Evolutionary conservation across 73 alveolate species (phyloP).

Genomic region (Paramecium caudatum): DNA sequence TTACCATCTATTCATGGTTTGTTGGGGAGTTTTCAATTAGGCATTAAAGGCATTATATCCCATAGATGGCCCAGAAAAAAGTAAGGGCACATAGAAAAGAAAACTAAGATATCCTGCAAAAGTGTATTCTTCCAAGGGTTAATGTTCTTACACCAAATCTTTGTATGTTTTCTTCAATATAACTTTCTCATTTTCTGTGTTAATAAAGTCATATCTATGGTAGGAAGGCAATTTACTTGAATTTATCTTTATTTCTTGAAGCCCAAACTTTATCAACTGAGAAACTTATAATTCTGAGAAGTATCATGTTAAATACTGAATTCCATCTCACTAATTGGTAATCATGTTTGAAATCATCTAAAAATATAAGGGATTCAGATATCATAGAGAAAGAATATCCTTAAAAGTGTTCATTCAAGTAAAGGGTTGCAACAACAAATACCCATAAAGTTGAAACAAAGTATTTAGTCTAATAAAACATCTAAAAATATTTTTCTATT

Average conservation of each 20-base stretch:
- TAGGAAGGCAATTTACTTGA: neutral
- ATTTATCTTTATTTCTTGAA: neutral
- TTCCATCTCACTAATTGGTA: slow-evolving; percentile 69
- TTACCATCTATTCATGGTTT: slow-evolving; percentile 11
- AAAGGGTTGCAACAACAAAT: slow-evolving; percentile 41
- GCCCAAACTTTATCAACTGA: slow-evolving; percentile 66
- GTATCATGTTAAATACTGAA: slow-evolving; percentile 63
- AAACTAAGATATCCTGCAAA: slow-evolving; percentile 56
- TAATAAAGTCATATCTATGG: neutral
- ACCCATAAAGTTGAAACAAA: slow-evolving; percentile 58
- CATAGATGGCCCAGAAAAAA: slow-evolving; percentile 71
- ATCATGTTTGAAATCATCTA: slow-evolving; percentile 21
- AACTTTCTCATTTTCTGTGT: neutral
- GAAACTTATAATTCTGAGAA: slow-evolving; percentile 70
- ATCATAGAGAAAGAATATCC: slow-evolving; percentile 53
- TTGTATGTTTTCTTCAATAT: slow-evolving; percentile 13
- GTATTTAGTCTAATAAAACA: slow-evolving; percentile 25
- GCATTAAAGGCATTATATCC: slow-evolving; percentile 71
- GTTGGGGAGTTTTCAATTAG: slow-evolving; percentile 59
- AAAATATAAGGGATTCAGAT: neutral
- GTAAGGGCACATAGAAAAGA: slow-evolving; percentile 59
- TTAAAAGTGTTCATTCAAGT: slow-evolving; percentile 40
- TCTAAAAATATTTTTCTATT: neutral
- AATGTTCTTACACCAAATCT: slow-evolving; percentile 61
- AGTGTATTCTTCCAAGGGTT: slow-evolving; percentile 65